Percentiles rank a stretch among this genome's conserved stretches.
Conservation (phyloP, 495 filamentous ascomycete species). For the Podospora appendiculata region DNA sequence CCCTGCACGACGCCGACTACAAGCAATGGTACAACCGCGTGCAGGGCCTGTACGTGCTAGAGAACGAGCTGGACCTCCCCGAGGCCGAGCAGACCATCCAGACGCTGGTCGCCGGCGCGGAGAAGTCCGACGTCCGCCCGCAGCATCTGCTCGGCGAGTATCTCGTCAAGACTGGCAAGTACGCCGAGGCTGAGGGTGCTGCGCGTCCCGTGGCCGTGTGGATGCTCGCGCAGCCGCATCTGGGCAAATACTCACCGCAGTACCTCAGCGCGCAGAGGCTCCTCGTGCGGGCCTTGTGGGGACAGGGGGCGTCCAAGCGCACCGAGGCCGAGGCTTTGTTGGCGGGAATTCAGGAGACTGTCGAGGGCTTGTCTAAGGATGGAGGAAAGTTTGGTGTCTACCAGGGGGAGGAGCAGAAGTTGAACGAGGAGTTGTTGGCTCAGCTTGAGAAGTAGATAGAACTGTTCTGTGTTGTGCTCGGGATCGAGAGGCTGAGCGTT, state of each 20-base stretch:
- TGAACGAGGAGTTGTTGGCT: neutral
- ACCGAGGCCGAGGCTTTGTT: neutral
- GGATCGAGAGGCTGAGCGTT: too few species aligned
- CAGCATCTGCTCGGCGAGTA: neutral
- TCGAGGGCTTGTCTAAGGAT: neutral
- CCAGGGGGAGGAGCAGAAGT: neutral
- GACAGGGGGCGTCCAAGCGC: neutral
- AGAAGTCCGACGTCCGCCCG: neutral
- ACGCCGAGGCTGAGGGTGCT: neutral
- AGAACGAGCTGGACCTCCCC: neutral
- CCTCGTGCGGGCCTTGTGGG: neutral
- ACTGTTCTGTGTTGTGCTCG: too few species aligned
- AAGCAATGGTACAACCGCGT: neutral
- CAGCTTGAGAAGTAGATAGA: neutral
- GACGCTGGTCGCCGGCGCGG: neutral
- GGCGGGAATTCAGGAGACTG: neutral
- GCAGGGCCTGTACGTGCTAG: neutral
- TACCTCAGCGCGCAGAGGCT: neutral
- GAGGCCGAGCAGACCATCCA: neutral
- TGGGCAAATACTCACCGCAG: neutral
- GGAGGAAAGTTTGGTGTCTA: neutral
- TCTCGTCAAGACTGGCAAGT: neutral
- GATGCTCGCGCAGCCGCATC: neutral
- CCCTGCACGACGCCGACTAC: neutral
- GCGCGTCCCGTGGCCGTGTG: neutral